Conservation (phyloP, 768 basidiomycete species). For the Macrolepiota fuliginosa region DNA sequence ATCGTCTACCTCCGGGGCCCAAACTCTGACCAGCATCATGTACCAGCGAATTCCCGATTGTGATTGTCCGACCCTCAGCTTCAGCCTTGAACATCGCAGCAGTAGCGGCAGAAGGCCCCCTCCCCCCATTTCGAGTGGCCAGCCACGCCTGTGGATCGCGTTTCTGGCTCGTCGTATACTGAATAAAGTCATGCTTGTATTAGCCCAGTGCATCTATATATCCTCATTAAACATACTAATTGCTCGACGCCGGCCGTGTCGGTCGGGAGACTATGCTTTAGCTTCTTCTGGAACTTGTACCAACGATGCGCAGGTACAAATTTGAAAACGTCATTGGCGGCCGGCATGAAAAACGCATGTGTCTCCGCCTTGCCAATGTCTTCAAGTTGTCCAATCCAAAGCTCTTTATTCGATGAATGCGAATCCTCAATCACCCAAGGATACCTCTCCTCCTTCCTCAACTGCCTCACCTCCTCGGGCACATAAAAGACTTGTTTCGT, state of each 20-base stretch:
- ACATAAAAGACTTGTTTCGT: conserved; percentile 80
- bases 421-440: conserved; percentile 93
- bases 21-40: conserved; percentile 52
- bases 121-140: conserved; percentile 53
- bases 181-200: conserved; percentile 19
- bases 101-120: conserved; percentile 58
- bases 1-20: conserved; percentile 64
- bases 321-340: conserved; percentile 78
- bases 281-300: conserved; percentile 91
- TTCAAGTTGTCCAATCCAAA: conserved; percentile 83
- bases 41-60: conserved; percentile 44
- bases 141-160: conserved; percentile 76
- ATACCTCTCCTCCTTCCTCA: conserved; percentile 82
- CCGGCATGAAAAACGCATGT: conserved; percentile 83
- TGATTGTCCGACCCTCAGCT: conserved; percentile 41
- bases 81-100: conserved; percentile 70
- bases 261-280: conserved; percentile 69
- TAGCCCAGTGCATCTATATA: conserved; percentile 19
- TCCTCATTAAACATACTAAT: conserved; percentile 40
- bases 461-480: conserved; percentile 71
- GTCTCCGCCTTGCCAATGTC: conserved; percentile 69
- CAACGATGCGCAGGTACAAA: conserved; percentile 86
- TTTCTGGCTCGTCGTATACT: conserved; percentile 64
- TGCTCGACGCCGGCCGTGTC: conserved; percentile 65
- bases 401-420: conserved; percentile 52